Evolutionary conservation across 2,329 filamentous ascomycete species (phyloP), one percentile per base, ranked within the genome.

Genomic region (Cryphonectria naterciae): DNA sequence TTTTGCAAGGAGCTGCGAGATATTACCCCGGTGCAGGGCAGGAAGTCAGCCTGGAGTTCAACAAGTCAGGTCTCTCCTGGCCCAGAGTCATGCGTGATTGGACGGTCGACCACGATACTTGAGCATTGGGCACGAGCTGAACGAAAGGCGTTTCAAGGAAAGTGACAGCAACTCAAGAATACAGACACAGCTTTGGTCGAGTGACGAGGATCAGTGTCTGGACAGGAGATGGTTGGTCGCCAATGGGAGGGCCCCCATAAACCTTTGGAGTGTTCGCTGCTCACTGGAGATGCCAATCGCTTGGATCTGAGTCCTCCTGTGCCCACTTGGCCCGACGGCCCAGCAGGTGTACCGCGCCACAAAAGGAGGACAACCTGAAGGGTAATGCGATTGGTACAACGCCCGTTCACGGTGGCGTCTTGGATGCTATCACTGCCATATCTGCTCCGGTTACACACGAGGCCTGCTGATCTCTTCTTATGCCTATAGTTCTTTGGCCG

Each of bases 331-430:
- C 46, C 13, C 15, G 15, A 22, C 8, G 28, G 64, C 37, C 52
- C 37, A 52, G 6, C 35, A 43, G 15, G 25, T 28, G 19, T 41
- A 22, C 65, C 41, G 28, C 41, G 61, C 46, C 64, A 62, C 39
- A 65, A 35, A 67, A 28, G 35, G 46, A n/a, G 25, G 52, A 19
- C 19, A 49, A 10, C 7, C 22, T 41, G 32, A 65, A 13, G 41
- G 35, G n/a, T 65, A 43, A 62, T 41, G 35, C 41, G 52, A 60
- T 54, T 17, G 60, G 19, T 25, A 65, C n/a, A 43, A 39, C 49
- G 58, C 65, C 52, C 37, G 41, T 25, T 4, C 10, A 56, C 25
- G 37, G 25, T 22, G 19, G 43, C 19, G 15, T 32, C 11, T n/a
- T 28, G 15, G 25, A 8, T 61, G 28, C 22, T 32, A 35, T 6